phyloP scores from a whole-genome alignment of 179 eudicot species.

The Nepenthes alata region DNA sequence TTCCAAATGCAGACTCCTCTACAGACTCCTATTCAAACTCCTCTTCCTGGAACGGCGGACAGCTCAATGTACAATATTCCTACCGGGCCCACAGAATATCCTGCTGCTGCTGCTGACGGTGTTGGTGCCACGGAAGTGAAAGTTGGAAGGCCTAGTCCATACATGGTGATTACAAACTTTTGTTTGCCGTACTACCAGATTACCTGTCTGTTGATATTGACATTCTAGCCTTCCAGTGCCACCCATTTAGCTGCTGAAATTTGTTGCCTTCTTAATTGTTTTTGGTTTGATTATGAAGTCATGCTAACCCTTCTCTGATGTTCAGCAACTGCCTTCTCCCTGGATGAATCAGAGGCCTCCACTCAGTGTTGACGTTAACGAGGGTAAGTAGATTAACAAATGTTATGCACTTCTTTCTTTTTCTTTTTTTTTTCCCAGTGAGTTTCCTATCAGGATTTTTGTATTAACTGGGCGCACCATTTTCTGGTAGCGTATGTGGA shows the following conservation, averaged over 20 bases:
- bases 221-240: not conserved
- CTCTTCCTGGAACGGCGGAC: slow-evolving; percentile 68
- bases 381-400: slow-evolving; percentile 42
- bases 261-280: slow-evolving; percentile 1
- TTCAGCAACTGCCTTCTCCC: slow-evolving; percentile 75
- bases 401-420: not conserved
- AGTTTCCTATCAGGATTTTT: not conserved
- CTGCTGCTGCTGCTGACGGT: slow-evolving; percentile 37
- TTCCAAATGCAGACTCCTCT: slow-evolving; percentile 44
- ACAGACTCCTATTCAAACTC: slow-evolving; percentile 78
- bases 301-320: slow-evolving; percentile 12
- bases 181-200: not conserved
- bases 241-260: too few relatives aligned
- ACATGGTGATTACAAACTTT: slow-evolving; percentile 45
- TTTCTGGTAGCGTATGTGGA: slow-evolving; percentile 65
- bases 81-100: slow-evolving; percentile 61
- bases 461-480: not conserved
- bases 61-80: slow-evolving; percentile 67
- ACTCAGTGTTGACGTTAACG: slow-evolving; percentile 65
- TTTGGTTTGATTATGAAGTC: slow-evolving; percentile 4
- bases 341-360: slow-evolving; percentile 80
- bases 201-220: slow-evolving; percentile 4
- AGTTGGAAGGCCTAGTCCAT: slow-evolving; percentile 71
- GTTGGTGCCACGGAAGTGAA: slow-evolving; percentile 28
- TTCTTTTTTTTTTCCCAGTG: not conserved